These are phyloP conservation scores for Ogataea saltuana DNA, from an alignment of 805 yeast species.

Conservation along the genomic window DNA sequence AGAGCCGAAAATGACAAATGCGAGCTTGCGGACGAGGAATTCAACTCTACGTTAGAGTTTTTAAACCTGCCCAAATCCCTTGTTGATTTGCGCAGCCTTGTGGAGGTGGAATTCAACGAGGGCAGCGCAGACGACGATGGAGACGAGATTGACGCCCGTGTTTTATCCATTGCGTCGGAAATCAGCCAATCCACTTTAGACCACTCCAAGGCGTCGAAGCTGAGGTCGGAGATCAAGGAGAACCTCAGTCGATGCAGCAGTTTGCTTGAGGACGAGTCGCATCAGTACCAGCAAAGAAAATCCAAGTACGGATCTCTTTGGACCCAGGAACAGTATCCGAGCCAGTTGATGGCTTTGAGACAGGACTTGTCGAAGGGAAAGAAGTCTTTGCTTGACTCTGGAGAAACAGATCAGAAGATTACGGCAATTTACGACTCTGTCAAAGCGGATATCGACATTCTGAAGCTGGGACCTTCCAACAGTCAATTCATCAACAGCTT, in stretches of 20 bases:
- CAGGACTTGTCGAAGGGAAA: conserved; percentile 46
- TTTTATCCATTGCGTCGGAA: conserved; percentile 41
- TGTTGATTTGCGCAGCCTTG: conserved; percentile 47
- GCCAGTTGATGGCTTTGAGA: conserved; percentile 16
- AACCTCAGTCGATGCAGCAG: conserved; percentile 39
- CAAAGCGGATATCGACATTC: conserved; percentile 42
- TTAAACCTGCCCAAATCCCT: conserved; percentile 72
- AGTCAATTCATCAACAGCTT: conserved; percentile 13
- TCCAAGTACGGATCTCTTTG: conserved; percentile 39
- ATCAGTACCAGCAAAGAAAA: conserved; percentile 36
- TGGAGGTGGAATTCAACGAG: conserved; percentile 15
- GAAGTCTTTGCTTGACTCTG: conserved; percentile 61
- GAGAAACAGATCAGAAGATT: conserved; percentile 57
- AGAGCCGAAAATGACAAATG: conserved; percentile 73
- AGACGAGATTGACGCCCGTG: conserved; percentile 40
- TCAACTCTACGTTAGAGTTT: conserved; percentile 75
- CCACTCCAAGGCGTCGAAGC: conserved; percentile 31
- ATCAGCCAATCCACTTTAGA: conserved; percentile 30
- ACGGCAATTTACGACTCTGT: conserved; percentile 47
- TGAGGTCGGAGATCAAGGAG: conserved; percentile 41
- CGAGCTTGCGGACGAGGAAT: conserved; percentile 78
- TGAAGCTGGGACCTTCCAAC: conserved; percentile 47
- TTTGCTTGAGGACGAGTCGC: conserved; percentile 36
- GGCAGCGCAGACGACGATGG: conserved; percentile 25
- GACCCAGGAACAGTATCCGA: conserved; percentile 30